Percentiles rank a stretch among this genome's conserved stretches.
Conservation (phyloP, 202 grass and related monocot species). For the Miscanthus sacchariflorus region DNA sequence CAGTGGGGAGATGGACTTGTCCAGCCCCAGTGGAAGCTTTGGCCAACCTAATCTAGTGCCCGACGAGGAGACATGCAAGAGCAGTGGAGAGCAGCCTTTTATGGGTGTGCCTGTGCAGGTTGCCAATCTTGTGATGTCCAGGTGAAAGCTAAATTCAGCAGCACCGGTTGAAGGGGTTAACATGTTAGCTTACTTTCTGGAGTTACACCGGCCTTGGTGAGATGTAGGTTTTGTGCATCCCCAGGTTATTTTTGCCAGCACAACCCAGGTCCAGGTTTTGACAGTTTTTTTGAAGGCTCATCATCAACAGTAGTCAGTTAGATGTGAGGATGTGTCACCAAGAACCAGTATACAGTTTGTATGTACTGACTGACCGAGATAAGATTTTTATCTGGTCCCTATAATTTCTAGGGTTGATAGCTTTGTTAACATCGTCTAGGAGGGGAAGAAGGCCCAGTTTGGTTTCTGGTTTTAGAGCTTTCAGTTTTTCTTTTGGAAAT, state of each 20-base stretch:
- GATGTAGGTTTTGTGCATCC: constrained; percentile 71
- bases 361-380: constrained; percentile 50
- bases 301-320: not conserved
- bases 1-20: constrained; percentile 52
- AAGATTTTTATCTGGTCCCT: not conserved
- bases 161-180: not conserved
- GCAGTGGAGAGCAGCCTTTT: constrained; percentile 61
- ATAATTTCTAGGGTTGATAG: constrained; percentile 18
- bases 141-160: constrained; percentile 44
- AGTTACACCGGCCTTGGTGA: constrained; percentile 49
- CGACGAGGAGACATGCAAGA: constrained; percentile 77
- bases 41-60: constrained; percentile 52
- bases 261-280: constrained; percentile 12
- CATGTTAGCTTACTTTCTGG: constrained; percentile 23
- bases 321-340: constrained; percentile 19
- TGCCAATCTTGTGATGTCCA: constrained; percentile 88
- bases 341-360: constrained; percentile 40
- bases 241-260: constrained; percentile 35
- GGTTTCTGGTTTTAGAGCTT: constrained; percentile 35
- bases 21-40: constrained; percentile 55
- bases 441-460: constrained; percentile 5
- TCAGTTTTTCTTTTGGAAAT: not conserved
- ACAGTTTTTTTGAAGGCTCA: constrained; percentile 29
- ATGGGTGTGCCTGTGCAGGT: constrained; percentile 47
- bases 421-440: not conserved